Evolutionary conservation across 1,139 yeast species (phyloP).

Genomic region (Meyerozyma smithsonii): DNA sequence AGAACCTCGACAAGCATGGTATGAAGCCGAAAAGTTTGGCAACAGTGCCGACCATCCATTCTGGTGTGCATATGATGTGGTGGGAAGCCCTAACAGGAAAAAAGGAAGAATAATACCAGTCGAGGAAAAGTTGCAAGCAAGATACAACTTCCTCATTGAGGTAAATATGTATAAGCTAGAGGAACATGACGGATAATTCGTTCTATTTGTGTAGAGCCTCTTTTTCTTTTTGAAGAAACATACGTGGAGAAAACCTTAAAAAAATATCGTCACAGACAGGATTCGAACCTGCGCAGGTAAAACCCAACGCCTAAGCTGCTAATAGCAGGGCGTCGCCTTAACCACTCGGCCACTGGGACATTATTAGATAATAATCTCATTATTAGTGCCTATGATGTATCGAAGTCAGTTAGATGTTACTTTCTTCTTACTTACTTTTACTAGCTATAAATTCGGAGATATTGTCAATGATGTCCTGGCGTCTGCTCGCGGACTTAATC

Average conservation of each 20-base stretch:
- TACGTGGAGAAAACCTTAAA: too few species aligned
- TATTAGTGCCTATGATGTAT: neutral
- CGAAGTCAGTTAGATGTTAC: neutral
- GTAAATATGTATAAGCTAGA: conserved; percentile 3
- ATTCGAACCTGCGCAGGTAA: conserved; percentile 63
- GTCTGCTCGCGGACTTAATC: conserved; percentile 33
- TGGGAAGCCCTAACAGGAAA: conserved; percentile 17
- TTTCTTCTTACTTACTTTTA: conserved; percentile 9
- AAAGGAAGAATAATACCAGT: conserved; percentile 9
- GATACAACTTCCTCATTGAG: conserved; percentile 10
- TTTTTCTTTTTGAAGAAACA: conserved; percentile 9
- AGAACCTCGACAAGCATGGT: conserved; percentile 28
- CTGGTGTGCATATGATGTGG: conserved; percentile 35
- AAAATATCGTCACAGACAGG: conserved; percentile 52
- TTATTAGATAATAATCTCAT: neutral
- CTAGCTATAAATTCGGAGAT: conserved; percentile 23
- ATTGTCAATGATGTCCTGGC: conserved; percentile 39
- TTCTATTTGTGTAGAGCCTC: neutral
- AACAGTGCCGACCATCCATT: conserved; percentile 17
- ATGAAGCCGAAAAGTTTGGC: conserved; percentile 14
- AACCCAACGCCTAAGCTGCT: conserved; percentile 44
- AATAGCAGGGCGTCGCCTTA: conserved; percentile 83
- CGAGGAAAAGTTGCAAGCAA: conserved; percentile 2
- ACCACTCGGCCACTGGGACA: conserved; percentile 82
- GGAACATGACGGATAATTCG: neutral